These are phyloP conservation scores for Claviceps sorghi DNA, from an alignment of 2,329 filamentous ascomycete genomes.

Conservation along the genomic window DNA sequence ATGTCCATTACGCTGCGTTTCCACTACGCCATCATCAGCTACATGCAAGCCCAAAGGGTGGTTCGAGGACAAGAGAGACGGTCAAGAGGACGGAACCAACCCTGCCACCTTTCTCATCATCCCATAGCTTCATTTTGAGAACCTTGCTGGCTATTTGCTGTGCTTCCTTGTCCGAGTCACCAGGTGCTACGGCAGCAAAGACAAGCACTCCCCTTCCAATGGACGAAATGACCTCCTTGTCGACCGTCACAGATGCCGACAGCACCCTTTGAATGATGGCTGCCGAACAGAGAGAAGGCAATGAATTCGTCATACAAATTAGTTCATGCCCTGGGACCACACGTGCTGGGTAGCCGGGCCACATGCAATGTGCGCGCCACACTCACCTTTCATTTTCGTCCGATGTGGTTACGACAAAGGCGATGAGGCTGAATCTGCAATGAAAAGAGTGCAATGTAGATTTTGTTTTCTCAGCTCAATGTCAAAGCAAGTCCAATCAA, in stretches of 20 bases:
- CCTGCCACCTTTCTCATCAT: slow-evolving; percentile 57
- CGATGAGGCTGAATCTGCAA: background rate
- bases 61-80: background rate
- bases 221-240: slow-evolving; percentile 75
- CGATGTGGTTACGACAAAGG: background rate
- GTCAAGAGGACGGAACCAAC: slow-evolving; percentile 23
- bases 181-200: slow-evolving; percentile 78
- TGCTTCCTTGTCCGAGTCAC: slow-evolving; percentile 79
- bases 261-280: slow-evolving; percentile 88
- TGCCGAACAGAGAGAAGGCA: slow-evolving; percentile 21
- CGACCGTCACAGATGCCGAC: slow-evolving; percentile 89
- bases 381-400: slow-evolving; percentile 8
- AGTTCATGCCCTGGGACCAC: background rate
- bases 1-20: slow-evolving; percentile 82
- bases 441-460: background rate
- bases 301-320: background rate
- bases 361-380: background rate
- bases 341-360: background rate
- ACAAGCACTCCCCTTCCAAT: slow-evolving; percentile 85
- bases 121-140: slow-evolving; percentile 82
- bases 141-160: slow-evolving; percentile 74
- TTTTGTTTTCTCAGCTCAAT: background rate
- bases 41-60: background rate
- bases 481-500: background rate
- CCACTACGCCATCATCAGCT: slow-evolving; percentile 46